phyloP scores from a whole-genome alignment of 2,329 filamentous ascomycete species.

The Penicillium digitatum region DNA sequence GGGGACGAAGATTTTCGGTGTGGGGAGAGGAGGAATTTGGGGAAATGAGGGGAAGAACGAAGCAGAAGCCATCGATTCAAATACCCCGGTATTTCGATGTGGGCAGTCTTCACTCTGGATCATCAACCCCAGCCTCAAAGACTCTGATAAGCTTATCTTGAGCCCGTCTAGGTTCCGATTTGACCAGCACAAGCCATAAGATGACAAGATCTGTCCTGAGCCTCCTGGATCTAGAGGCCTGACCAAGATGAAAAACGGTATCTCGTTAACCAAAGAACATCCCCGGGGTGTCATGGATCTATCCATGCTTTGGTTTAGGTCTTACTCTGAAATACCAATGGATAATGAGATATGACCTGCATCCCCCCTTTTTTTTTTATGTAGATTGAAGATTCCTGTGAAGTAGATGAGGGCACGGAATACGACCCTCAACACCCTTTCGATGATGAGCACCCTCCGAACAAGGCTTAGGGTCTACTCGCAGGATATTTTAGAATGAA shows the following conservation, averaged over 20 bases:
- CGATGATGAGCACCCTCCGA: too few species aligned
- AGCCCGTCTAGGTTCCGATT: background rate
- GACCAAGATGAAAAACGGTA: constrained; percentile 2
- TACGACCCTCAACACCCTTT: too few species aligned
- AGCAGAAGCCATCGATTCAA: constrained; percentile 14
- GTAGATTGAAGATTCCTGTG: background rate
- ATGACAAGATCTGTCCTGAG: constrained; percentile 9
- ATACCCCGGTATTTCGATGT: constrained; percentile 9
- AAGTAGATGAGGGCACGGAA: too few species aligned
- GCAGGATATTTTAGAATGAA: too few species aligned
- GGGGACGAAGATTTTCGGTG: constrained; percentile 17
- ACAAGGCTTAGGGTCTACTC: too few species aligned
- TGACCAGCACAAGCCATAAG: constrained; percentile 15
- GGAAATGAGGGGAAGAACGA: constrained; percentile 2
- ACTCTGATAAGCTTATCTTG: constrained; percentile 22
- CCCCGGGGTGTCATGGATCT: constrained; percentile 8
- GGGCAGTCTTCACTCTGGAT: constrained; percentile 16
- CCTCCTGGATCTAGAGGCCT: background rate
- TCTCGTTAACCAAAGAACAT: constrained; percentile 13
- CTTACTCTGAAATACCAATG: constrained; percentile 20
- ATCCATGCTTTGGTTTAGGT: constrained; percentile 12
- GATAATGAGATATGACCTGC: constrained; percentile 24
- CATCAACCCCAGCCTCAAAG: constrained; percentile 8
- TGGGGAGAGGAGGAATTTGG: background rate
- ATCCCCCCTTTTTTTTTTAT: background rate